Evolutionary conservation across 2,329 filamentous ascomycete species (phyloP), one percentile per base, ranked within the genome.

Genomic region (Gremmenia infestans): DNA sequence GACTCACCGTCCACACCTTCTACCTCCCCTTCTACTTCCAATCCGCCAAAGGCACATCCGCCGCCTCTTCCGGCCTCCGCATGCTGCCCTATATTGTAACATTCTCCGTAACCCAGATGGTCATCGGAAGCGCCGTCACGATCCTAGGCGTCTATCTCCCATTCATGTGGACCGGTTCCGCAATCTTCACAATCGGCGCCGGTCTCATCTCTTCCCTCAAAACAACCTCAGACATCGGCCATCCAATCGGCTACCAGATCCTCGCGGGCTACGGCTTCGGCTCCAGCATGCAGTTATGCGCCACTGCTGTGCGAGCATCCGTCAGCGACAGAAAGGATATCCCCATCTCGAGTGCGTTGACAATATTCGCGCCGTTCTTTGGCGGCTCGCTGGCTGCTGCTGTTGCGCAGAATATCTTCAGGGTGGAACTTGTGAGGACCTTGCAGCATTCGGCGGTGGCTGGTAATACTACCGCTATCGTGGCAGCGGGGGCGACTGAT

Each of bases 241-340:
- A 73, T 37, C 82, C 79, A 78, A 78, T 82, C 57, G 80, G 80
- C 22, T 82, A 78, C 66, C 80, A 82, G 63, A 76, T 81, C 48
- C 62, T 84, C n/a, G 71, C 73, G 22, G 81, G 79, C 28, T 70
- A 80, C 5, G 81, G 81, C 37, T 73, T 79, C 5, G 82, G 82
- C 2, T 72, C 79, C 28, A 79, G 79, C 11, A 80, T 86, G 74
- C 81, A 85, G 62, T 74, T 80, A 1, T 72, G 78, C 23, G 73
- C 73, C 53, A 76, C 85, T 17, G 81, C 81, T 5, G 73, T 80
- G 12, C 80, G 83, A 62, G 76, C 78, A 0, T 75, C 78, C 0
- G 71, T 83, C 3, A 70, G 73, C n/a, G 73, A 72, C 7, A 28
- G 25, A 32, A 71, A 76, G 8, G 78, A 83, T 50, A 70, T 83